phyloP scores from a whole-genome alignment of 2,329 filamentous ascomycete genomes.

The Fusarium cicatricum region DNA sequence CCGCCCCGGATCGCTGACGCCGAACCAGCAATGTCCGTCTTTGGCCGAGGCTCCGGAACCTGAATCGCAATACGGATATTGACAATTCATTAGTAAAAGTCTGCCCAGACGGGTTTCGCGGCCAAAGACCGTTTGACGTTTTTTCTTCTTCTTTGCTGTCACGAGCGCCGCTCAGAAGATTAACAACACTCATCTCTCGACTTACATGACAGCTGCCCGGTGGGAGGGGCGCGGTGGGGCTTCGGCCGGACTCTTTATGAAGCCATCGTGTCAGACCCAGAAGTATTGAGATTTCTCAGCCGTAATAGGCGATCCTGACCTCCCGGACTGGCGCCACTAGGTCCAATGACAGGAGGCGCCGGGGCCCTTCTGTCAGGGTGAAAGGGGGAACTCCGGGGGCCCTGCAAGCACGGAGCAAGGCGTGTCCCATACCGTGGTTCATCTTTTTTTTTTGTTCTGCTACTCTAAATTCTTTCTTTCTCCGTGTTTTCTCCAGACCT shows the following conservation, averaged over 20 bases:
- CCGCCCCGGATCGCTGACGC: conserved; percentile 64
- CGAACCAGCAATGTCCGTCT: too few species aligned
- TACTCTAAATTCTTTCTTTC: too few species aligned
- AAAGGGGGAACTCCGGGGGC: conserved; percentile 4
- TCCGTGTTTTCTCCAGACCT: conserved; percentile 22
- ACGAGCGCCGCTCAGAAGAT: conserved; percentile 24
- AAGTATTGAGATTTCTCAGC: background rate
- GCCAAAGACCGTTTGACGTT: conserved; percentile 10
- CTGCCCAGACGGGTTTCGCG: conserved; percentile 12
- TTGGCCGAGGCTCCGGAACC: too few species aligned
- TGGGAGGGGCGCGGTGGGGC: background rate
- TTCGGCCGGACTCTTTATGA: conserved; percentile 13
- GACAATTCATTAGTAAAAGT: background rate
- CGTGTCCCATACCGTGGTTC: conserved; percentile 9
- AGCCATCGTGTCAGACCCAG: conserved; percentile 4
- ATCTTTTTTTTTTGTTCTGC: conserved; percentile 16
- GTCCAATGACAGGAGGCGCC: conserved; percentile 15
- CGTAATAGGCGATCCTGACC: background rate
- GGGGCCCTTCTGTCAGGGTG: too few species aligned
- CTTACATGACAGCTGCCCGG: too few species aligned
- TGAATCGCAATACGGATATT: too few species aligned
- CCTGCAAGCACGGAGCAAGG: background rate
- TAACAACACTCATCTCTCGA: background rate
- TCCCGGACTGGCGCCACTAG: conserved; percentile 3
- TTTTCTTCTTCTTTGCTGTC: conserved; percentile 6